Conservation (phyloP, 495 filamentous ascomycete genomes). For the Talaromyces trachyspermus region DNA sequence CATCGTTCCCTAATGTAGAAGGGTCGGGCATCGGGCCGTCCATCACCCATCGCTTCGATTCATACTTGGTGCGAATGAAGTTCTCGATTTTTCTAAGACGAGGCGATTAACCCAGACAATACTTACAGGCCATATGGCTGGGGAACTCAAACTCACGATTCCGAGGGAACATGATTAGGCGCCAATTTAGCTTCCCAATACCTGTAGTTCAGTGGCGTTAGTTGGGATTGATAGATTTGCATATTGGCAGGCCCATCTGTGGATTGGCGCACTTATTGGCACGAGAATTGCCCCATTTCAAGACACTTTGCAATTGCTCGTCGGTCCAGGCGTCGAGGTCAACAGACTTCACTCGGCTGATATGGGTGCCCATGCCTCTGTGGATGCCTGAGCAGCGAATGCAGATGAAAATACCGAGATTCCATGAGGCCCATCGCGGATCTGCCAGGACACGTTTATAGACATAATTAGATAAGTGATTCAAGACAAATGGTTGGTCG, state of each 20-base stretch:
- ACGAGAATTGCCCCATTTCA: constrained; percentile 89
- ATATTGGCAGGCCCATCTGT: too few species aligned
- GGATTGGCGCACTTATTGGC: constrained; percentile 71
- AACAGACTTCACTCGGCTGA: constrained; percentile 94
- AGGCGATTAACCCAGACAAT: constrained; percentile 6
- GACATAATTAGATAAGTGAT: constrained; percentile 10
- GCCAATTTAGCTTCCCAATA: constrained; percentile 97
- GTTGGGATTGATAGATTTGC: too few species aligned
- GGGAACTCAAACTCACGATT: constrained; percentile 48
- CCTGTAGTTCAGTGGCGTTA: constrained; percentile 28
- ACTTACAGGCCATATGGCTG: not conserved
- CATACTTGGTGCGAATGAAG: constrained; percentile 98
- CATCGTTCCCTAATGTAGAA: constrained; percentile 70
- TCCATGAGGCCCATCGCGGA: constrained; percentile 98
- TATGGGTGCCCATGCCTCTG: constrained; percentile 97
- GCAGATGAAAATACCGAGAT: constrained; percentile 90
- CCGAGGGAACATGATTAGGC: constrained; percentile 87
- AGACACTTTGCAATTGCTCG: constrained; percentile 85
- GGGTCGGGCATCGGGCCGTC: constrained; percentile 92
- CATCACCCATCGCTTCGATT: constrained; percentile 97
- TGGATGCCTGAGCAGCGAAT: constrained; percentile 98
- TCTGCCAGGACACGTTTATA: too few species aligned
- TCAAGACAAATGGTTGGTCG: not conserved
- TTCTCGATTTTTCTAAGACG: constrained; percentile 83
- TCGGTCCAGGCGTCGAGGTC: constrained; percentile 98